These are phyloP conservation scores for Adansonia grandidieri DNA, from an alignment of 441 rosid species.

Conservation along the genomic window DNA sequence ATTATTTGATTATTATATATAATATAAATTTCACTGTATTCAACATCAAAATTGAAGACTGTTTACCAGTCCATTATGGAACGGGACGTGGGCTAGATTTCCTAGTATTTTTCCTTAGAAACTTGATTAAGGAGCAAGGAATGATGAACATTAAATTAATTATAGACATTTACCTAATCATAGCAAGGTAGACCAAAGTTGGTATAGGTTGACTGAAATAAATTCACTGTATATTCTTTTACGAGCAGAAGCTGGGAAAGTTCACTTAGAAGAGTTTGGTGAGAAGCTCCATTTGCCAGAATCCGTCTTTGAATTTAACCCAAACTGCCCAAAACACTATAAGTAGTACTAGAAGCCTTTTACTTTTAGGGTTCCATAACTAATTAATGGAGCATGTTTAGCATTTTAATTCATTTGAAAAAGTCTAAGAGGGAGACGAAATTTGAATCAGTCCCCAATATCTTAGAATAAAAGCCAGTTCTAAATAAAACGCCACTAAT, in stretches of 20 bases:
- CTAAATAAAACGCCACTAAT: too few species aligned
- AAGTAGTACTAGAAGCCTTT: too few species aligned
- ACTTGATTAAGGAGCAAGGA: constrained; percentile 16
- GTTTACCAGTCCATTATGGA: constrained; percentile 4
- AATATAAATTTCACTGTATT: constrained; percentile 12
- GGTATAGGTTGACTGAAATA: neutral
- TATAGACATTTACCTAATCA: constrained; percentile 17
- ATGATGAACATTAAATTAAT: neutral
- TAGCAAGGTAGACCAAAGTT: neutral
- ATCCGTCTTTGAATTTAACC: neutral
- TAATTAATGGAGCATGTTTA: too few species aligned
- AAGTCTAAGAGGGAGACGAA: too few species aligned
- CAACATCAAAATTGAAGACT: constrained; percentile 22
- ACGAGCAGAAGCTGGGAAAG: neutral
- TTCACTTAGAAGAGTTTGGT: neutral
- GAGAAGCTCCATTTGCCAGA: too few species aligned
- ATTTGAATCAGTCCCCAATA: neutral
- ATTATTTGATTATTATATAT: neutral
- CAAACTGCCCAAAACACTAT: too few species aligned
- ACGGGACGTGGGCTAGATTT: neutral
- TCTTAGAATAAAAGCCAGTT: too few species aligned
- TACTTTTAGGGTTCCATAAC: too few species aligned
- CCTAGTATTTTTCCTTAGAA: neutral
- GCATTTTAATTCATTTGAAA: too few species aligned
- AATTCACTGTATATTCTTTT: neutral